Evolutionary conservation across 2,329 filamentous ascomycete genomes (phyloP).

Genomic region (Xylariaceae sp.): DNA sequence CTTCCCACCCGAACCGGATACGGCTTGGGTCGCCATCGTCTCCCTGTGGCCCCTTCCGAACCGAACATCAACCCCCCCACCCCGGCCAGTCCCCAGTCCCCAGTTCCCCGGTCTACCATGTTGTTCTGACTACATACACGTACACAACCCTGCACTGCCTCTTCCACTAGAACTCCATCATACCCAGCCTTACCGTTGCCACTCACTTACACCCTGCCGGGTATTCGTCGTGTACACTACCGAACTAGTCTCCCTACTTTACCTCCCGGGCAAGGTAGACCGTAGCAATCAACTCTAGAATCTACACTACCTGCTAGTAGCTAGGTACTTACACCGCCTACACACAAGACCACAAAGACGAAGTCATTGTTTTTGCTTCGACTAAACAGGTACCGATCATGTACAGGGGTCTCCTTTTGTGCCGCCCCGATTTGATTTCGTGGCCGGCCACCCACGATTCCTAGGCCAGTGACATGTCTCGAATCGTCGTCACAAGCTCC

Average conservation of each 20-base stretch:
- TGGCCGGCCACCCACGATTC: slow-evolving; percentile 28
- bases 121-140: not conserved
- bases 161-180: slow-evolving; percentile 1
- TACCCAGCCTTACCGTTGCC: slow-evolving; percentile 9
- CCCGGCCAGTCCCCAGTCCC: not conserved
- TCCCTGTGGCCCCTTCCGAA: not conserved
- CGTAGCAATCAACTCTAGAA: not conserved
- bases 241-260: not conserved
- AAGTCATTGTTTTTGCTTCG: slow-evolving; percentile 8
- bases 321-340: not conserved
- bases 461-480: slow-evolving; percentile 33
- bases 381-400: slow-evolving; percentile 6
- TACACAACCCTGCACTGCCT: not conserved
- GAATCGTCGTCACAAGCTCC: slow-evolving; percentile 29
- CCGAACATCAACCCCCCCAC: not conserved
- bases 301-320: not conserved
- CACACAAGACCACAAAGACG: slow-evolving; percentile 9
- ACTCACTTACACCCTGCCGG: slow-evolving; percentile 1
- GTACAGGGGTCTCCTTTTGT: slow-evolving; percentile 28
- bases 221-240: not conserved
- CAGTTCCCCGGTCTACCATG: not conserved
- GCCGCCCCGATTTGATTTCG: slow-evolving; percentile 35
- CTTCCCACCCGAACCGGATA: not conserved
- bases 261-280: not conserved
- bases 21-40: not conserved